Base-by-base conservation (phyloP, 1,284 basidiomycete species). In the Irpex sp. region DNA sequence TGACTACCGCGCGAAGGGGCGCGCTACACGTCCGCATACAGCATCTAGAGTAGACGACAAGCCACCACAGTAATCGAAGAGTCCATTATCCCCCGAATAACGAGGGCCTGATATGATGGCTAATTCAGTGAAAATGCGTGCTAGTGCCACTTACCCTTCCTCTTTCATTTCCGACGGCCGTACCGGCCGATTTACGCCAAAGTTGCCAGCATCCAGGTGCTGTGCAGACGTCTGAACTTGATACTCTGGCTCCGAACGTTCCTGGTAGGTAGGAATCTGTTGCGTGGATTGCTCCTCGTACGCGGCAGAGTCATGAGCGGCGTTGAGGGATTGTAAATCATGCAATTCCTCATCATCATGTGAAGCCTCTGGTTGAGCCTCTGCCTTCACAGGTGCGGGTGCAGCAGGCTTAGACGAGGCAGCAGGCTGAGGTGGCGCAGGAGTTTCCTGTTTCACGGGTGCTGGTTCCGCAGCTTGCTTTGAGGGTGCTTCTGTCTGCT, bases 121-220 rank as follows among this genome's bases (percentile, higher is more conserved):
- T 15, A 27, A 11, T 64, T 64, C 60, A 64, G 62, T 15, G 32
- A 38, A 15, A 64, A 64, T 42, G 32, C 27, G 20, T 18, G 38
- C 24, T 22, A 27, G 13, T 64, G 15, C 62, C 70, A 89, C 97
- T 97, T 90, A 98, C 97, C 97, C 97, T 95, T 98, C 97, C 80
- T 99, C 97, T 83, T 97, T 97, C 96, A 97, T 98, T 82, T 99
- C 97, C 67, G 95, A 96, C 13, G 97, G 96, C 69, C 95, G 89
- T 32, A 97, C 88, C 22, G 90, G 90, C 67, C 93, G 89, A 76
- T 94, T 92, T 15, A 87, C 82, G 20, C 49, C 72, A 70, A 76
- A 77, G 63, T 77, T 78, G 32, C 78, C 83, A 49, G 81, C 83
- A 65, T 85, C 85, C 64, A 79, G 77, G 42, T 82, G 80, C 58